Base-by-base conservation (phyloP, 2,329 filamentous ascomycete genomes). In the Fusarium sp. region DNA sequence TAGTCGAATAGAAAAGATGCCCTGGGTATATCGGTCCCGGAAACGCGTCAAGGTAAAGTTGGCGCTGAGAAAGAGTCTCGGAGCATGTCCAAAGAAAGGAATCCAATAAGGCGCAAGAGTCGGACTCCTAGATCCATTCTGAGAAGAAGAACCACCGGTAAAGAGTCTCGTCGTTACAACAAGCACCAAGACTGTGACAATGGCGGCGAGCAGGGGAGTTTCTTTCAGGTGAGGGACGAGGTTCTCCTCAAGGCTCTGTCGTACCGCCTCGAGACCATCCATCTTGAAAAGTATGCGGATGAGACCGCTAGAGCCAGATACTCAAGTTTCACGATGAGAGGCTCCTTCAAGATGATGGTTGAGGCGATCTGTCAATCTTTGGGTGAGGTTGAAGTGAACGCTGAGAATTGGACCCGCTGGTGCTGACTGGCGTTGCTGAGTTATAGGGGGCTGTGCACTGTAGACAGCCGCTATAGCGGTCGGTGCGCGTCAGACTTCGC, bases 31-130 rank as follows among this genome's bases (percentile, higher is more conserved):
- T 23, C 70, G 70, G 25, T 74, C 68, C n/a, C 75, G 73, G 18
- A 81, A 72, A 9, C 74, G 54, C 29, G 71, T 62, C 44, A 81
- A 70, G 25, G 79, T 78, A 16, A 67, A 65, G 5, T 74, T 72
- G n/a, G 69, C 64, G 64, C 72, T 72, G 51, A 77, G 56, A 18
- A 70, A 64, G 64, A 81, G 72, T 40, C 77, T 77, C 1, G 78
- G 77, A 11, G 75, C 69, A 44, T 82, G 79, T 13, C 79, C 79
- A 5, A 82, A 38, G 13, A 77, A 73, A 0, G 80, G 80, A 2
- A 81, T 51, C 77, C 78, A 81, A 55, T 77, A 79, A 3, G 77
- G 75, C 2, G 77, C 78, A 51, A 69, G 65, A 6, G 74, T 71
- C 10, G 77, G 76, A 8, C 55, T 67, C 33, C 61, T 71, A 29